phyloP scores from a whole-genome alignment of 192 early-diverging fungal species.

The Coemansia sp. region DNA sequence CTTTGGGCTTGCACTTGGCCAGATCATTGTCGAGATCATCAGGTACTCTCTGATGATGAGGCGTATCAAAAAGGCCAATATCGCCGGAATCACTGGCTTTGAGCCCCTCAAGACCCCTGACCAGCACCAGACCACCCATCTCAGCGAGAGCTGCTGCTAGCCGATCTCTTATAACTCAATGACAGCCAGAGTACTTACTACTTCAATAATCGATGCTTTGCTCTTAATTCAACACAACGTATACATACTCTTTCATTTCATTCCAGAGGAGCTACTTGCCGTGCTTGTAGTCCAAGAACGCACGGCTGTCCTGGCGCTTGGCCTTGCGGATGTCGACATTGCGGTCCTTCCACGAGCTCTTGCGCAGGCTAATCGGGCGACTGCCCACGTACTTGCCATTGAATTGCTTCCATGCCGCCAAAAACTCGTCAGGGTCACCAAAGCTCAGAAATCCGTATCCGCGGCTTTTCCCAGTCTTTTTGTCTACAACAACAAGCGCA shows the following conservation, averaged over 20 bases:
- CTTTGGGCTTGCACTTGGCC: constrained; percentile 48
- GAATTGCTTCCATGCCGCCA: constrained; percentile 93
- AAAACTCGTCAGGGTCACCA: constrained; percentile 88
- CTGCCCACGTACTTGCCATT: constrained; percentile 98
- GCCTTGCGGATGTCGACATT: constrained; percentile 71
- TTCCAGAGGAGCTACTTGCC: constrained; percentile 9
- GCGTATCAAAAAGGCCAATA: constrained; percentile 9
- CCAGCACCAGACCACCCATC: constrained; percentile 23
- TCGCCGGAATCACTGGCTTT: not conserved
- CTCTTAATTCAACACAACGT: not conserved
- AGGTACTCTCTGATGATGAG: constrained; percentile 38
- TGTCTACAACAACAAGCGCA: constrained; percentile 85
- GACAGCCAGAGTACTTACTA: no score
- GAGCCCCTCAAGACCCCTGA: constrained; percentile 13
- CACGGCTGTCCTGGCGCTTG: constrained; percentile 47
- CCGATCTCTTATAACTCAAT: not conserved
- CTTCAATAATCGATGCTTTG: not conserved
- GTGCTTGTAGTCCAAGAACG: constrained; percentile 39
- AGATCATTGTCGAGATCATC: constrained; percentile 44
- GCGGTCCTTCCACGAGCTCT: constrained; percentile 92
- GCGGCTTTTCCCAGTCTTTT: constrained; percentile 80
- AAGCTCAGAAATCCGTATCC: constrained; percentile 97
- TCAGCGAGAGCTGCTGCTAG: constrained; percentile 49
- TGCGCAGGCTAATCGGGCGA: constrained; percentile 91
- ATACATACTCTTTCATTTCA: not conserved